A percentile compares a stretch with the other conserved stretches of the same genome.
These are phyloP conservation scores for Verticillium zaregamsianum DNA, from an alignment of 2,329 filamentous ascomycete species.

Conservation along the genomic window DNA sequence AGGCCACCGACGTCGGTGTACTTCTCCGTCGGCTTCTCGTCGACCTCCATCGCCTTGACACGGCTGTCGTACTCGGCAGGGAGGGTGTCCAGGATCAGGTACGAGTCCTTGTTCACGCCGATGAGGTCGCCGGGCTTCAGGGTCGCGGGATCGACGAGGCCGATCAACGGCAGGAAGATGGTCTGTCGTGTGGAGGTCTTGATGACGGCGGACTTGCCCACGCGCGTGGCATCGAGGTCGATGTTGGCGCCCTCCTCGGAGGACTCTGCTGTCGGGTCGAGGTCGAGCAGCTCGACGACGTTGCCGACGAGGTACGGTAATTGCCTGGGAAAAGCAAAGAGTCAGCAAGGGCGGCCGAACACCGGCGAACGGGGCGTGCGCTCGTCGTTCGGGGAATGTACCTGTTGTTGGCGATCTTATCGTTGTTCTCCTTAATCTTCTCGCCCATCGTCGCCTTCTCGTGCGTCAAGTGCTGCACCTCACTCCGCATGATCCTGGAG, in stretches of 20 bases:
- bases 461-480: constrained; percentile 88
- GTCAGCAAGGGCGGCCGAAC: not conserved
- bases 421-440: constrained; percentile 98
- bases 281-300: constrained; percentile 93
- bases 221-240: constrained; percentile 91
- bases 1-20: constrained; percentile 96
- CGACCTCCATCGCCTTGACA: constrained; percentile 99
- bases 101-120: constrained; percentile 98
- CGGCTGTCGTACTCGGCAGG: constrained; percentile 98
- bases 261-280: constrained; percentile 93
- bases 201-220: constrained; percentile 98
- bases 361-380: not conserved
- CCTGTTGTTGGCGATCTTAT: constrained; percentile 99
- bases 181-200: constrained; percentile 98
- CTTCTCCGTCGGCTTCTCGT: constrained; percentile 99
- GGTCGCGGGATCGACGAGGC: constrained; percentile 90
- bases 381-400: constrained; percentile 31
- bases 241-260: constrained; percentile 98
- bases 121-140: constrained; percentile 96
- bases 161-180: constrained; percentile 96
- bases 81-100: constrained; percentile 92
- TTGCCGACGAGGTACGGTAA: constrained; percentile 97
- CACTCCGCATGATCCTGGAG: constrained; percentile 97
- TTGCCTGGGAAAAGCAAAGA: constrained; percentile 59
- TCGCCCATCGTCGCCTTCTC: constrained; percentile 95